Evolutionary conservation across 108 stramenopile species (phyloP), one percentile per base, ranked within the genome.

Genomic region (Schizochytrium sp.): DNA sequence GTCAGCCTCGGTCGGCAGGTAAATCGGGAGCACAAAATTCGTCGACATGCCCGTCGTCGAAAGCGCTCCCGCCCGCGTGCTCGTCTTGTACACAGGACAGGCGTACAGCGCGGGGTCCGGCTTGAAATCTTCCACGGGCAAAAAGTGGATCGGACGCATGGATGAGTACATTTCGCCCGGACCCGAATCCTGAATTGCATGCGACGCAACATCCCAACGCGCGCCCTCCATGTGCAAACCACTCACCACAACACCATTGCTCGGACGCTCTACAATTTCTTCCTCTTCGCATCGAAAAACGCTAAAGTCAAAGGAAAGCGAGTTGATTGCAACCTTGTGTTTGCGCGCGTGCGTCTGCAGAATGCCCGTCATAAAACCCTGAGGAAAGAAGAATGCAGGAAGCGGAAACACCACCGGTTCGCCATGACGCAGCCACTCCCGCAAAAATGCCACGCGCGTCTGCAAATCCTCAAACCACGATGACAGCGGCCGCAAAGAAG

Each of bases 71-170:
- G 94, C 93, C 16, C 94, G 63, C 55, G 89, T 93, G 21, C 89
- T 90, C 19, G 94, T 95, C 90, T 95, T 95, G 92, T 95, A 95
- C 23, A 95, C 92, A 5, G 94, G 94, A 88, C 94, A 94, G 21
- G 90, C 92, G 91, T 93, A 95, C 72, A 58, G 12, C 57, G 72
- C 5, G 0, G 88, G 91, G 69, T 51, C 45, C 53, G 87, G 91
- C 21, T 25, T 53, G 51, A 89, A 53, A 19, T 69, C 12, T 18
- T 89, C 63, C 4, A 25, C 53, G 0, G 94, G 94, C 51, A 90
- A 60, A 89, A 94, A 94, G 90, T 93, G 93, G 34, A 94, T 92
- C 19, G 92, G 55, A 5, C 93, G 93, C 59, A 94, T 72, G 19
- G 63, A 87, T 47, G 88, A 91, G 91, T 94, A 94, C 93, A 94